phyloP scores from a whole-genome alignment of 1,139 yeast species.

The Trichomonascaceae sp. region DNA sequence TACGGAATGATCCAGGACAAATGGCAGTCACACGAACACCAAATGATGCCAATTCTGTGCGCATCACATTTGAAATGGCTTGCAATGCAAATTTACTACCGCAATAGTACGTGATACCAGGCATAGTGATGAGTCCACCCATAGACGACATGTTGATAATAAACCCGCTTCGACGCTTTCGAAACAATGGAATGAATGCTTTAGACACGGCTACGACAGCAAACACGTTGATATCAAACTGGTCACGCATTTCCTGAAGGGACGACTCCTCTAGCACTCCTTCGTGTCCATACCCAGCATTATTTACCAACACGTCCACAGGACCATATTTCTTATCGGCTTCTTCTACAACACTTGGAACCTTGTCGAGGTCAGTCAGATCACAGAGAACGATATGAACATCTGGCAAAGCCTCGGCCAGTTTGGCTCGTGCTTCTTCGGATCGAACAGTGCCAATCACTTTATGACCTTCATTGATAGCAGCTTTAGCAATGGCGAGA shows the following conservation, averaged over 20 bases:
- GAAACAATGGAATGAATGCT: not conserved
- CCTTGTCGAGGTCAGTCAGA: not conserved
- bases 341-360: slow-evolving; percentile 8
- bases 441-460: not conserved
- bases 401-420: not conserved
- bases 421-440: not conserved
- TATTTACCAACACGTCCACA: slow-evolving; percentile 19
- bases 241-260: slow-evolving; percentile 15
- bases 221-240: slow-evolving; percentile 19
- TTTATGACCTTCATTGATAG: not conserved
- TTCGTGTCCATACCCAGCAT: slow-evolving; percentile 15
- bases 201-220: not conserved
- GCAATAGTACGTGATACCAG: not conserved
- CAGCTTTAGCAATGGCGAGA: not conserved
- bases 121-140: not conserved
- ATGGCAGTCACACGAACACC: not conserved
- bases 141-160: not conserved
- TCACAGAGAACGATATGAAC: not conserved
- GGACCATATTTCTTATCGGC: slow-evolving; percentile 14
- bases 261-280: slow-evolving; percentile 12
- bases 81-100: not conserved
- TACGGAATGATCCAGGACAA: not conserved
- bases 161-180: not conserved
- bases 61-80: not conserved
- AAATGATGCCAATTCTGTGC: not conserved